Percentiles rank a stretch among this genome's conserved stretches.
These are phyloP conservation scores for Nemophila menziesii DNA, from an alignment of 257 asterid species.

Conservation along the genomic window DNA sequence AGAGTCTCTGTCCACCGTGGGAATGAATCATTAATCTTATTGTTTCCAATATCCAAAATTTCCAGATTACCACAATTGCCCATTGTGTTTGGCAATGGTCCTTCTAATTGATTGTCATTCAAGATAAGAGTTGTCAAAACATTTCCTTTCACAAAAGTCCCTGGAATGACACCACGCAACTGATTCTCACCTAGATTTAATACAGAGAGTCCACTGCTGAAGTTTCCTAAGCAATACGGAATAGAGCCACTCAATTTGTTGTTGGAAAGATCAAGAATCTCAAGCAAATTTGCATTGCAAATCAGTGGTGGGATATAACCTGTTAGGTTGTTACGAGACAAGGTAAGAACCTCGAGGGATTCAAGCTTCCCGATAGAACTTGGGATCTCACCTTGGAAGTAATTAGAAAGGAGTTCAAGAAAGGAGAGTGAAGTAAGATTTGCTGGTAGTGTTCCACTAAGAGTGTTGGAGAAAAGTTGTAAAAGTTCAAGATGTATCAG, in stretches of 20 bases:
- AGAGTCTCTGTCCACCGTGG: conserved; percentile 22
- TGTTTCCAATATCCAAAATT: conserved; percentile 21
- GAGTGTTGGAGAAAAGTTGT: conserved; percentile 8
- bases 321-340: conserved; percentile 12
- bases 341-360: conserved; percentile 7
- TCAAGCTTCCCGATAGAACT: conserved; percentile 6
- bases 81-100: conserved; percentile 15
- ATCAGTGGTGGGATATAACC: conserved; percentile 9
- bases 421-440: conserved; percentile 10
- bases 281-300: conserved; percentile 10
- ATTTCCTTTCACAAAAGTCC: conserved; percentile 11
- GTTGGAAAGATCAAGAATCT: conserved; percentile 9
- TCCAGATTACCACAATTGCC: conserved; percentile 17
- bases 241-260: conserved; percentile 10
- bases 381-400: conserved; percentile 14
- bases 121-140: conserved; percentile 12
- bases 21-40: conserved; percentile 18
- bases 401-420: conserved; percentile 8
- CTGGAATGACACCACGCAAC: conserved; percentile 14
- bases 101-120: conserved; percentile 17
- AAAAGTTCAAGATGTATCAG: conserved; percentile 8
- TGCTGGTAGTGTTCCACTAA: conserved; percentile 17
- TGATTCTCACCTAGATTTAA: conserved; percentile 9
- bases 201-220: conserved; percentile 3
- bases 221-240: conserved; percentile 14